These are phyloP conservation scores for Camellia granthamiana DNA, from an alignment of 148 eudicot species.

Conservation along the genomic window DNA sequence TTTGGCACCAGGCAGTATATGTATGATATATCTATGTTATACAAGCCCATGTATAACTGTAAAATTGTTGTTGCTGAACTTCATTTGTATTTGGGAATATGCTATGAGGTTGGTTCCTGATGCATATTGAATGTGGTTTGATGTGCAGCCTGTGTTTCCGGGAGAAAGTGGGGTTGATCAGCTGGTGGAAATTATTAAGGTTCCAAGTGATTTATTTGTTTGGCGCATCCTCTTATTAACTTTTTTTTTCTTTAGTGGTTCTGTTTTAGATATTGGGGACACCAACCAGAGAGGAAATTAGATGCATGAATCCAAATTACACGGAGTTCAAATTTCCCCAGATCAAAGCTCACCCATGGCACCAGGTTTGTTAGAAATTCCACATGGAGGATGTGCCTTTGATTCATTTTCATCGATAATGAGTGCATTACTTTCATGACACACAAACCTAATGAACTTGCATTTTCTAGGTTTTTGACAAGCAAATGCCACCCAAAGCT, in stretches of 20 bases:
- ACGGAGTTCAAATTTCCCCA: constrained; percentile 88
- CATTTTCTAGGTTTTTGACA: constrained; percentile 64
- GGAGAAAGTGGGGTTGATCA: constrained; percentile 99
- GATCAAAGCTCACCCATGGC: constrained; percentile 99
- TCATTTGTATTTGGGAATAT: neutral
- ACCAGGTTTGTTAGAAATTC: constrained; percentile 53
- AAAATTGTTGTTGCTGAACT: too few species aligned
- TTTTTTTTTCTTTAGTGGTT: neutral
- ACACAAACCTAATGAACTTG: constrained; percentile 13
- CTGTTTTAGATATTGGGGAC: constrained; percentile 68
- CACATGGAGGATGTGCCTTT: neutral
- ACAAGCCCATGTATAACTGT: too few species aligned
- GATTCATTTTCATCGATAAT: neutral
- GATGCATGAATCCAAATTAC: constrained; percentile 88
- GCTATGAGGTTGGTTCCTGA: constrained; percentile 9
- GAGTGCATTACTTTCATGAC: neutral
- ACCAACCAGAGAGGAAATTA: constrained; percentile 89
- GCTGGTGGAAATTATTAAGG: constrained; percentile 94
- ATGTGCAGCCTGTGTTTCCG: constrained; percentile 86
- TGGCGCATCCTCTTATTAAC: neutral
- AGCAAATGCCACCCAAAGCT: constrained; percentile 76
- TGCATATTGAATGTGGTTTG: constrained; percentile 14
- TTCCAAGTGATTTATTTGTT: constrained; percentile 10
- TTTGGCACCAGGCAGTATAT: too few species aligned
- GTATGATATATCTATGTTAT: too few species aligned